phyloP scores from a whole-genome alignment of 257 asterid genomes.

The Dorcoceras hygrometricum region DNA sequence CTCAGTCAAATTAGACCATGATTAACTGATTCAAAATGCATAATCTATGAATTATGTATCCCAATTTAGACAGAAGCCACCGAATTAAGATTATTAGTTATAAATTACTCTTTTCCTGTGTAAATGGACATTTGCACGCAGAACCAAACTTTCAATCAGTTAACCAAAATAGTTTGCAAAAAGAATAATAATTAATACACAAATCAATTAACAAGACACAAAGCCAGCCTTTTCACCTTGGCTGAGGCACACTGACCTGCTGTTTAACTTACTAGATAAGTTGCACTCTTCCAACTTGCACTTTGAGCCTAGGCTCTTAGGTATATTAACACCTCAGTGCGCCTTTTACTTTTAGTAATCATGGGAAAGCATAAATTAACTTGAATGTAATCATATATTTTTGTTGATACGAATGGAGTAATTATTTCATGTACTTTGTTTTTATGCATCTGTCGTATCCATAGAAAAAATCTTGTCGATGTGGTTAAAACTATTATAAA shows the following conservation, averaged over 20 bases:
- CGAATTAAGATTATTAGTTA: neutral
- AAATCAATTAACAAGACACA: neutral
- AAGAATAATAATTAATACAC: neutral
- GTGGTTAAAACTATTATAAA: constrained; percentile 1
- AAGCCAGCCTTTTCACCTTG: neutral
- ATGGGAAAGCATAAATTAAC: neutral
- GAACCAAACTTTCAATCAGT: too few species aligned
- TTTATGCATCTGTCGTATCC: neutral
- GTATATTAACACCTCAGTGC: neutral
- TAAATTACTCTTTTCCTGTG: neutral
- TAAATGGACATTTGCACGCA: neutral
- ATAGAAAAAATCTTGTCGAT: constrained; percentile 11
- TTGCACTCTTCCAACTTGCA: too few species aligned
- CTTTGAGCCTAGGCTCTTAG: neutral
- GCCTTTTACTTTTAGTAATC: neutral
- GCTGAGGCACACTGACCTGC: neutral
- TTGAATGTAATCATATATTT: too few species aligned
- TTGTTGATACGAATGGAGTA: neutral
- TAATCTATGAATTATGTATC: neutral
- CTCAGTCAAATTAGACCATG: neutral
- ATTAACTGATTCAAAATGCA: neutral
- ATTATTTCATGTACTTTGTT: constrained; percentile 2
- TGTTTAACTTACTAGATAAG: neutral
- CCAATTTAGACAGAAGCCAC: neutral
- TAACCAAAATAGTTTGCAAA: neutral